Conservation (phyloP, 2,329 filamentous ascomycete species). For the Didymellaceae sp. region DNA sequence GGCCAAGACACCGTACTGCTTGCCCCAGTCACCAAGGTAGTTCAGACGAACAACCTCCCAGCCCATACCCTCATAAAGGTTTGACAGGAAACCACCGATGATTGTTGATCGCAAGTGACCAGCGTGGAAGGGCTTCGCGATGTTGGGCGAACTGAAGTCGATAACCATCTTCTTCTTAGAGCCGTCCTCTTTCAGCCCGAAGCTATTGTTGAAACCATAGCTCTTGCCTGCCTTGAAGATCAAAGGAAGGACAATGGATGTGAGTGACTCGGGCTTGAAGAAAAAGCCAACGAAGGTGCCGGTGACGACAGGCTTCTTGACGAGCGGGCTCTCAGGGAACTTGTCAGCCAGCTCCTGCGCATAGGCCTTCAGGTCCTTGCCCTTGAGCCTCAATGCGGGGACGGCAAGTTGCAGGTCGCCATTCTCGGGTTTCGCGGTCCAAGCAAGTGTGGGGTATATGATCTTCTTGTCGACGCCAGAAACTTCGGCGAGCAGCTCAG, state of each 20-base stretch:
- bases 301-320: conserved; percentile 71
- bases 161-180: conserved; percentile 74
- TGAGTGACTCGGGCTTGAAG: conserved; percentile 73
- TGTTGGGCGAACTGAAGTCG: conserved; percentile 86
- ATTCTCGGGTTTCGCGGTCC: conserved; percentile 80
- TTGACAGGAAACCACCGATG: conserved; percentile 74
- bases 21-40: conserved; percentile 82
- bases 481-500: conserved; percentile 69
- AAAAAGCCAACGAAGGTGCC: conserved; percentile 80
- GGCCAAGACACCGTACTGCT: conserved; percentile 74
- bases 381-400: conserved; percentile 78
- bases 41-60: conserved; percentile 77
- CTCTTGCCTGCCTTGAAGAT: conserved; percentile 67
- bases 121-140: conserved; percentile 82
- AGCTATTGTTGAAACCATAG: conserved; percentile 69
- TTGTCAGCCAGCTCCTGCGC: conserved; percentile 61
- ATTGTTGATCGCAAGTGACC: conserved; percentile 79
- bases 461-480: conserved; percentile 73
- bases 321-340: conserved; percentile 77
- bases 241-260: conserved; percentile 70
- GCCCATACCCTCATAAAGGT: conserved; percentile 70
- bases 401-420: conserved; percentile 81
- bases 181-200: conserved; percentile 65
- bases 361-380: conserved; percentile 65
- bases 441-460: conserved; percentile 77